A percentile compares a stretch with the other conserved stretches of the same genome.
phyloP scores from a whole-genome alignment of 2,329 filamentous ascomycete genomes.

The Aquanectria penicillioides region DNA sequence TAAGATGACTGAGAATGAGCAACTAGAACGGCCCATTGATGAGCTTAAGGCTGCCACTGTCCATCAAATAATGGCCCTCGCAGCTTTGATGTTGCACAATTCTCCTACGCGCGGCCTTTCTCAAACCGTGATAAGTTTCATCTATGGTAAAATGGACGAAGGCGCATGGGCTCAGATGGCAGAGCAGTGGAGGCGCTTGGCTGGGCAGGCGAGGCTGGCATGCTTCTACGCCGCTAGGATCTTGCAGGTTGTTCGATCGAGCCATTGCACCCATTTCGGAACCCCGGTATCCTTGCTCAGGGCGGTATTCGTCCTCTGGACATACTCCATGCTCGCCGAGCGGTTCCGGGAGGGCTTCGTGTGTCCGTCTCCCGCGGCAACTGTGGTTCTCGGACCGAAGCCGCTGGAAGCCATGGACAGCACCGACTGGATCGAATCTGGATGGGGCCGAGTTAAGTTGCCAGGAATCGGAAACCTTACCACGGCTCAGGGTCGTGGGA shows the following conservation, averaged over 20 bases:
- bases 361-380: not conserved
- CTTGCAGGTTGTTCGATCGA: constrained; percentile 11
- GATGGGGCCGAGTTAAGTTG: not conserved
- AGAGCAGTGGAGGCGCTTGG: not conserved
- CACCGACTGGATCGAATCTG: not conserved
- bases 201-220: constrained; percentile 18
- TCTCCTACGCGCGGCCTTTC: constrained; percentile 3
- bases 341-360: not conserved
- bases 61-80: constrained; percentile 17
- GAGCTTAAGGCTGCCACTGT: constrained; percentile 22
- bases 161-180: not conserved
- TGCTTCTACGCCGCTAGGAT: constrained; percentile 24
- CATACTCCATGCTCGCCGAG: not conserved
- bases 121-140: constrained; percentile 11
- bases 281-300: not conserved
- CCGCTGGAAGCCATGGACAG: not conserved
- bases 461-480: not conserved
- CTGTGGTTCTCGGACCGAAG: not conserved
- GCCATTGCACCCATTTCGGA: constrained; percentile 20
- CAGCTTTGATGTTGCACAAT: constrained; percentile 16
- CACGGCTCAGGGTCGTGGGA: not conserved
- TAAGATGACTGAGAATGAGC: constrained; percentile 7
- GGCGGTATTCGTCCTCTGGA: not conserved
- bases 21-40: constrained; percentile 4
- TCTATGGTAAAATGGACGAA: constrained; percentile 16